A percentile compares a stretch with the other conserved stretches of the same genome.
Conservation (phyloP, 179 eudicot species). For the Carnegiea gigantea region DNA sequence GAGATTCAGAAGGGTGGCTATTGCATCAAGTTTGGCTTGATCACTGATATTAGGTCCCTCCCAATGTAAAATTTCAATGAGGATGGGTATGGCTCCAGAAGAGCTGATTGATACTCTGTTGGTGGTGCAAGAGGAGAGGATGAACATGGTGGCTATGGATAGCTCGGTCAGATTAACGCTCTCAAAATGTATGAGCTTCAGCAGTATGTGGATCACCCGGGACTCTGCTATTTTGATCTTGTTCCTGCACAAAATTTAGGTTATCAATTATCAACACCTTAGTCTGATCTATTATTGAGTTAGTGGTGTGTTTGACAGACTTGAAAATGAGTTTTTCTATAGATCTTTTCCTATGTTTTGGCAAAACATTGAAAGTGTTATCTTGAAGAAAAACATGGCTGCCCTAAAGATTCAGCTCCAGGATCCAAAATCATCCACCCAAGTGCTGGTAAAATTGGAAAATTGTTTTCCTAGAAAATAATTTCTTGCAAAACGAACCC, state of each 20-base stretch:
- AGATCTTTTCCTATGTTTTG: too few relatives aligned
- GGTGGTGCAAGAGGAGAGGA: conserved; percentile 57
- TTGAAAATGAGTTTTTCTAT: too few relatives aligned
- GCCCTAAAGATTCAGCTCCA: too few relatives aligned
- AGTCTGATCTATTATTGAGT: too few relatives aligned
- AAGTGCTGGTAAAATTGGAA: too few relatives aligned
- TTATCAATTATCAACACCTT: not conserved
- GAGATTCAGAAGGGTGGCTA: conserved; percentile 58
- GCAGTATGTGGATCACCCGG: conserved; percentile 46
- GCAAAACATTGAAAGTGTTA: too few relatives aligned
- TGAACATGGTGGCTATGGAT: conserved; percentile 46
- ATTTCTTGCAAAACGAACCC: too few relatives aligned
- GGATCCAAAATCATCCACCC: not conserved
- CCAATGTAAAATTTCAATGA: conserved; percentile 35
- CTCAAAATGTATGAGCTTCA: conserved; percentile 40
- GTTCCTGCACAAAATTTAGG: conserved; percentile 41
- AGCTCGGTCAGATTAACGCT: conserved; percentile 37
- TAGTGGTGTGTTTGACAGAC: too few relatives aligned
- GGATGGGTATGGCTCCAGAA: conserved; percentile 45
- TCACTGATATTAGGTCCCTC: conserved; percentile 23
- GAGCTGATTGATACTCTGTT: conserved; percentile 48
- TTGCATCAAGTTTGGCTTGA: conserved; percentile 54
- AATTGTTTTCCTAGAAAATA: too few relatives aligned
- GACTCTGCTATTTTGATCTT: conserved; percentile 52
- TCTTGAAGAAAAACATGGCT: not conserved